Percentiles rank a stretch among this genome's conserved stretches.
Evolutionary conservation across 441 rosid genomes (phyloP).

Genomic region (Mallotus repandus): DNA sequence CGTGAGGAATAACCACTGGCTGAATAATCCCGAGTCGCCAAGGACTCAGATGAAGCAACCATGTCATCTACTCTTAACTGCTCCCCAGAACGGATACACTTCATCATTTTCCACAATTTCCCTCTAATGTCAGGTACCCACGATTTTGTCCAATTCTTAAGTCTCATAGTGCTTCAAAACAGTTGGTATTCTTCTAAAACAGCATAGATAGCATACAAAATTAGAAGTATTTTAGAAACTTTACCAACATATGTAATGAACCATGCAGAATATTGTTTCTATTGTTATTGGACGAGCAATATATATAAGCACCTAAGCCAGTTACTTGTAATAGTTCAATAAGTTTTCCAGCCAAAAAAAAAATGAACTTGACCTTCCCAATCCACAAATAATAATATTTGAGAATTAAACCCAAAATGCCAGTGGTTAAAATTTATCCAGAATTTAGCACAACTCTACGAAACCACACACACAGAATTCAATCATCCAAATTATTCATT

Average conservation of each 20-base stretch:
- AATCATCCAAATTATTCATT: background rate
- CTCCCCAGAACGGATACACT: constrained; percentile 64
- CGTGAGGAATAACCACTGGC: constrained; percentile 69
- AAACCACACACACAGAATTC: background rate
- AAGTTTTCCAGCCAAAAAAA: background rate
- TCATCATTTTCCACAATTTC: constrained; percentile 59
- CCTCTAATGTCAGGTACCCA: constrained; percentile 31
- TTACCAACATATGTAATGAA: constrained; percentile 6
- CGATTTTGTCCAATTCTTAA: constrained; percentile 45
- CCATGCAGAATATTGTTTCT: background rate
- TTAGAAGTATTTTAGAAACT: constrained; percentile 22
- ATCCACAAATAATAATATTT: background rate
- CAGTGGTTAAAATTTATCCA: background rate
- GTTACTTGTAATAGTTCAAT: background rate
- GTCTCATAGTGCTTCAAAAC: constrained; percentile 44
- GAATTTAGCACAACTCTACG: background rate
- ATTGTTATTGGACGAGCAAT: background rate
- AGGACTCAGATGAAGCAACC: constrained; percentile 62
- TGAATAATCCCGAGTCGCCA: constrained; percentile 75
- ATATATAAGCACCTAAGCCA: background rate
- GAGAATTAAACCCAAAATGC: background rate
- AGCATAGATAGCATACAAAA: constrained; percentile 20
- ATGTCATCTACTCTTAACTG: constrained; percentile 47
- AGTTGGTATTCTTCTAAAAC: constrained; percentile 31
- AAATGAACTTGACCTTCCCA: constrained; percentile 6